Evolutionary conservation across 2,329 filamentous ascomycete species (phyloP).

Genomic region (Tricladium varicosporioides): DNA sequence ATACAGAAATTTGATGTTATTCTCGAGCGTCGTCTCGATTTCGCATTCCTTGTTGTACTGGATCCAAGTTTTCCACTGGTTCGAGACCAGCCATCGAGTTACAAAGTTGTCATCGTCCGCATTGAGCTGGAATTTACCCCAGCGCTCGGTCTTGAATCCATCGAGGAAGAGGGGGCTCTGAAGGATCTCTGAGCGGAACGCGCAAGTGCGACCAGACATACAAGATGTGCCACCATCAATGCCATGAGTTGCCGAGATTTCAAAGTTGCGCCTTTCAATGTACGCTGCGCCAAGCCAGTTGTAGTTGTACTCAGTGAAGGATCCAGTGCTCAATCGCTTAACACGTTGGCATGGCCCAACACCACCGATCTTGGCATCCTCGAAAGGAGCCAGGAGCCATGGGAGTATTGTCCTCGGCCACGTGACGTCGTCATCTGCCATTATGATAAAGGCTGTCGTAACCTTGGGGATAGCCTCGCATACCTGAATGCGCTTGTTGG

Average conservation of each 20-base stretch:
- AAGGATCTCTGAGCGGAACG: conserved; percentile 85
- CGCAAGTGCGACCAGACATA: conserved; percentile 90
- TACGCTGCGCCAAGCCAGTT: conserved; percentile 91
- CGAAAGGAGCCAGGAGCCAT: conserved; percentile 92
- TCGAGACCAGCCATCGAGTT: conserved; percentile 89
- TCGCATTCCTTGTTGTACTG: conserved; percentile 91
- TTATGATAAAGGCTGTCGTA: conserved; percentile 78
- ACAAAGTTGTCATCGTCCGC: conserved; percentile 99
- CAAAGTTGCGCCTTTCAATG: conserved; percentile 91
- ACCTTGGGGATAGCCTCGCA: conserved; percentile 87
- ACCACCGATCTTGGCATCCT: conserved; percentile 78
- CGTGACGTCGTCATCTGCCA: conserved; percentile 94
- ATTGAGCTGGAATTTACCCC: conserved; percentile 85
- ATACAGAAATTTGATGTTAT: conserved; percentile 83
- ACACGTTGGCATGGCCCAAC: conserved; percentile 91
- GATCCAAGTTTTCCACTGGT: conserved; percentile 91
- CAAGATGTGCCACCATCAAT: conserved; percentile 96
- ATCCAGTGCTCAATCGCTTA: conserved; percentile 59
- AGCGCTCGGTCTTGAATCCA: conserved; percentile 61
- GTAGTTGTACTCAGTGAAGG: conserved; percentile 65
- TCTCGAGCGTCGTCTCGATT: conserved; percentile 89
- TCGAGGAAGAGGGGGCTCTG: conserved; percentile 31
- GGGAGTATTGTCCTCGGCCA: conserved; percentile 84
- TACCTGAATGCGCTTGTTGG: conserved; percentile 94
- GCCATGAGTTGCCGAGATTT: conserved; percentile 92